Evolutionary conservation across 768 basidiomycete genomes (phyloP), one percentile per base, ranked within the genome.

Genomic region (Nidula microcarpa): DNA sequence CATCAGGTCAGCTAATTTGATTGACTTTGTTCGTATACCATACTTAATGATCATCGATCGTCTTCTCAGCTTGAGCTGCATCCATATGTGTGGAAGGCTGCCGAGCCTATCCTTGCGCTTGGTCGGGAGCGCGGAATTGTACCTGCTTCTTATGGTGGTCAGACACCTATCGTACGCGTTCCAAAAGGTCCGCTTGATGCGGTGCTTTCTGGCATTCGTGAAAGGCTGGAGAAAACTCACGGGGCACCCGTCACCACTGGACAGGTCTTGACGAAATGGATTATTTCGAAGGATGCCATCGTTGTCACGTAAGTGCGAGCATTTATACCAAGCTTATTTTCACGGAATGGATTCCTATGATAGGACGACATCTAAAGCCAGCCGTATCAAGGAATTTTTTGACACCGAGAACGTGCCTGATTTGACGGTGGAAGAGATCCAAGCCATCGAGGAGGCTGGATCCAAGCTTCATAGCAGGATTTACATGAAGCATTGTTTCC

Each of bases 231-330:
- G 67, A 77, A 74, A 53, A 65, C 64, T n/a, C 59, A 62, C 6
- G 74, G 73, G 6, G 62, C 62, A 50, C 63, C 74, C 17, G 75
- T 80, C 11, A 77, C 83, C 4, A 66, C 78, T 1, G 81, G 80
- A 14, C 88, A 91, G 62, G 81, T 89, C 32, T 67, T 91, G 50
- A 76, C 79, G 52, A 81, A 85, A 50, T 91, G 89, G 88, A 69
- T 85, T 8, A 70, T 76, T 49, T 74, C 80, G 55, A 89, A 88
- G 62, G 81, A 77, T 47, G 76, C 74, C n/a, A 71, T 85, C 37
- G 77, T 86, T 36, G 80, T 89, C 51, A 88, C 86, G 84, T 85
- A 63, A 62, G 79, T 62, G 41, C 23, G 18, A 47, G 33, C 52
- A 41, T 32, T 17, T 41, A 32, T 47, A 41, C 39, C 39, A 41